Evolutionary conservation across 2,329 filamentous ascomycete species (phyloP).

Genomic region (Aspergillus aculeatus): DNA sequence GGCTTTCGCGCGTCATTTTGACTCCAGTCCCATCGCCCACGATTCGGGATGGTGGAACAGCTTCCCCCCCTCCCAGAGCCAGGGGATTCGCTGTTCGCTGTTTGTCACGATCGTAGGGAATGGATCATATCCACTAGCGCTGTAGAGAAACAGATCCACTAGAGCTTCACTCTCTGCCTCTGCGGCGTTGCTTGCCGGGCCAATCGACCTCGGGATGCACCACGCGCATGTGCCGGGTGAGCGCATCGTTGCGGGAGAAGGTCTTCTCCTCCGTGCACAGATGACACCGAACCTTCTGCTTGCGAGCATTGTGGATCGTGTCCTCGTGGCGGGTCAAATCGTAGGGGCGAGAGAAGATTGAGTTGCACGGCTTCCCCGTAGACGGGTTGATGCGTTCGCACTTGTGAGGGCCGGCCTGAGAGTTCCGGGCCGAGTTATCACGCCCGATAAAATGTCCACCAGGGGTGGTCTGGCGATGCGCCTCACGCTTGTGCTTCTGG

Average conservation of each 20-base stretch:
- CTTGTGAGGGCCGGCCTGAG: constrained; percentile 87
- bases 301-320: constrained; percentile 92
- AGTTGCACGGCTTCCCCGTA: constrained; percentile 92
- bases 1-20: constrained; percentile 21
- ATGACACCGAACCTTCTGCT: constrained; percentile 91
- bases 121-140: background rate
- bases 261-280: constrained; percentile 95
- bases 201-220: constrained; percentile 87
- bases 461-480: constrained; percentile 73
- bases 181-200: constrained; percentile 61
- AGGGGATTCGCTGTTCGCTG: constrained; percentile 12
- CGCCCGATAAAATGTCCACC: constrained; percentile 44
- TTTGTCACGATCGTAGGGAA: background rate
- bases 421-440: constrained; percentile 63
- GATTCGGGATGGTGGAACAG: background rate
- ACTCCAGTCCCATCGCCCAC: constrained; percentile 5
- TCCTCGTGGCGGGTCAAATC: constrained; percentile 96
- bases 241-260: constrained; percentile 90
- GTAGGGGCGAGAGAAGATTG: constrained; percentile 91
- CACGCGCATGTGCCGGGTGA: constrained; percentile 91
- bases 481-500: constrained; percentile 94
- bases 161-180: constrained; percentile 34
- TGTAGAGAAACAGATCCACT: constrained; percentile 1
- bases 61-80: background rate
- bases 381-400: constrained; percentile 93